A percentile compares a stretch with the other conserved stretches of the same genome.
Conservation (phyloP, 192 early-diverging fungal genomes). For the Glomus cerebriforme region DNA sequence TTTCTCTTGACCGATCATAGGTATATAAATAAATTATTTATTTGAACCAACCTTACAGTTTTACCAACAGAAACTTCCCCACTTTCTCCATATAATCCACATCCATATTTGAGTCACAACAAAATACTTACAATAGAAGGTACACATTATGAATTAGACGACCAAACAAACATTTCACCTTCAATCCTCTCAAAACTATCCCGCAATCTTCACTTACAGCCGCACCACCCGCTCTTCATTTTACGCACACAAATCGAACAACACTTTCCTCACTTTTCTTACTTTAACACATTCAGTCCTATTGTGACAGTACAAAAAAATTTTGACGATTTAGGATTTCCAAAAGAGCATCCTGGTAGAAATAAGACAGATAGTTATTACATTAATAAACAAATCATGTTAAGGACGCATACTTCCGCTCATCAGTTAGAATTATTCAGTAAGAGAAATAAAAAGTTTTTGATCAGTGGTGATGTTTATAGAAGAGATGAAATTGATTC, state of each 20-base stretch:
- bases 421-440: slow-evolving; percentile 84
- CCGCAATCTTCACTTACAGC: slow-evolving; percentile 74
- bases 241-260: slow-evolving; percentile 77
- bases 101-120: neutral
- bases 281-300: slow-evolving; percentile 70
- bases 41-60: neutral
- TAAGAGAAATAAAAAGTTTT: slow-evolving; percentile 64
- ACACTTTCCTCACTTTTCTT: slow-evolving; percentile 68
- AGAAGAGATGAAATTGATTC: slow-evolving; percentile 95
- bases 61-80: neutral
- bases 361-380: slow-evolving; percentile 91
- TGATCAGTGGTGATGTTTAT: slow-evolving; percentile 98
- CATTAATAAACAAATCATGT: slow-evolving; percentile 73
- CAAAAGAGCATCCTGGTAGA: slow-evolving; percentile 81
- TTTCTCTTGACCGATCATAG: neutral
- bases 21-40: neutral
- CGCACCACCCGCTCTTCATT: slow-evolving; percentile 85
- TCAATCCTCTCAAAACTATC: slow-evolving; percentile 76
- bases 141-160: slow-evolving; percentile 53
- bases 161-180: slow-evolving; percentile 76
- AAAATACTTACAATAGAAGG: slow-evolving; percentile 43
- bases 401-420: slow-evolving; percentile 93
- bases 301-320: slow-evolving; percentile 83
- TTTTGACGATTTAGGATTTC: slow-evolving; percentile 91
- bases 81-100: neutral